These are phyloP conservation scores for Candida morakotiae DNA, from an alignment of 805 yeast species.

Conservation along the genomic window DNA sequence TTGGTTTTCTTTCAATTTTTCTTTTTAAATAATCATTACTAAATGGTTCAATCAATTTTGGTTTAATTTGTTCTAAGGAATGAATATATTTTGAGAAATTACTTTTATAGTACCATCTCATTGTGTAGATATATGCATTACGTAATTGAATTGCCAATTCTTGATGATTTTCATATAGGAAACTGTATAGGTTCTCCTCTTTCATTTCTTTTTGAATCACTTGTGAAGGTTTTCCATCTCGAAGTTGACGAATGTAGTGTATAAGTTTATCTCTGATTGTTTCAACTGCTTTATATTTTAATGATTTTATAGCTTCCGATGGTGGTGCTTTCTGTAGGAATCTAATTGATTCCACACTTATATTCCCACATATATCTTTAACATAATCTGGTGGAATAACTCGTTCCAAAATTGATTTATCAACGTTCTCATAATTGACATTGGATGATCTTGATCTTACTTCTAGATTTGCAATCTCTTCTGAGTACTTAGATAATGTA, in stretches of 20 bases:
- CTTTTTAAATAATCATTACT: slow-evolving; percentile 63
- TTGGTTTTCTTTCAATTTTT: slow-evolving; percentile 49
- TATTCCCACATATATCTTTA: slow-evolving; percentile 49
- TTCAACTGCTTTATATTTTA: slow-evolving; percentile 65
- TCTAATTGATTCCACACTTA: slow-evolving; percentile 66
- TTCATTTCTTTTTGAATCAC: slow-evolving; percentile 64
- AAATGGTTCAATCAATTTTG: slow-evolving; percentile 54
- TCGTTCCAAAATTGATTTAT: slow-evolving; percentile 74
- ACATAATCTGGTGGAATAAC: slow-evolving; percentile 73
- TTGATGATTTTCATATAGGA: slow-evolving; percentile 51
- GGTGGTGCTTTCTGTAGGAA: slow-evolving; percentile 50
- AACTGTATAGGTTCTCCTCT: slow-evolving; percentile 57
- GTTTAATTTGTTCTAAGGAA: slow-evolving; percentile 61
- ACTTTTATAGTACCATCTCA: slow-evolving; percentile 87
- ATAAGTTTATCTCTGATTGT: slow-evolving; percentile 70
- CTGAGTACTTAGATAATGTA: slow-evolving; percentile 37
- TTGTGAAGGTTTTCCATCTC: slow-evolving; percentile 66
- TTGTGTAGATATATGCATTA: slow-evolving; percentile 80
- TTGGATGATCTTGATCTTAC: slow-evolving; percentile 27
- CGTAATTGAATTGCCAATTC: slow-evolving; percentile 68
- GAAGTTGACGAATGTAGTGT: slow-evolving; percentile 57
- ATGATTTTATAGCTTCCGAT: slow-evolving; percentile 38
- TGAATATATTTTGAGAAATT: slow-evolving; percentile 74
- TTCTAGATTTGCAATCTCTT: slow-evolving; percentile 29
- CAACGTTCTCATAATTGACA: slow-evolving; percentile 41